A percentile compares a stretch with the other conserved stretches of the same genome.
Conservation (phyloP, 805 yeast genomes). For the Schizosaccharomyces pombe region DNA sequence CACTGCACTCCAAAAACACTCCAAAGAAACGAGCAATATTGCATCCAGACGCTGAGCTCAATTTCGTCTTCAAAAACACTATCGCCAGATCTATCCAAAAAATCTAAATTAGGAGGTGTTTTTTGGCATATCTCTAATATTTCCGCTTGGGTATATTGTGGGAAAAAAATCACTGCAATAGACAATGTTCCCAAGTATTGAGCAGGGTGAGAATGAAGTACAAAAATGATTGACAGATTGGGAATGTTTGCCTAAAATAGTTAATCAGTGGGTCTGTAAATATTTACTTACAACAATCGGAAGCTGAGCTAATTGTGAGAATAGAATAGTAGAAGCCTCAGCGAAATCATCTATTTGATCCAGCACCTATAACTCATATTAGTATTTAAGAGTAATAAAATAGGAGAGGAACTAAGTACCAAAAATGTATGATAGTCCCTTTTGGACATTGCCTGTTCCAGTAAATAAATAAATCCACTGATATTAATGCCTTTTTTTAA, state of each 20-base stretch:
- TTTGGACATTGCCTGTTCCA: neutral
- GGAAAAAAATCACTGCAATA: neutral
- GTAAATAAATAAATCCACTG: neutral
- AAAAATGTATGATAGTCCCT: neutral
- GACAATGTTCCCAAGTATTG: neutral
- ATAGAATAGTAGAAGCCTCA: neutral
- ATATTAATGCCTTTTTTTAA: neutral
- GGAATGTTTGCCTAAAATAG: neutral
- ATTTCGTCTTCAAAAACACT: neutral
- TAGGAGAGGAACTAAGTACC: neutral
- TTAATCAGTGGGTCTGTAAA: neutral
- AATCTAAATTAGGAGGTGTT: neutral
- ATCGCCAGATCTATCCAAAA: neutral
- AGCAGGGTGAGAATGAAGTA: neutral
- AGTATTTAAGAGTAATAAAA: neutral
- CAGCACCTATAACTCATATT: neutral
- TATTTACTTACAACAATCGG: neutral
- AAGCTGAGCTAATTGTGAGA: neutral
- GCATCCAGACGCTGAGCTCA: constrained; percentile 1
- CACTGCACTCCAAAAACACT: neutral
- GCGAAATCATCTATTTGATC: neutral
- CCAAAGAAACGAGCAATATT: neutral
- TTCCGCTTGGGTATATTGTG: neutral
- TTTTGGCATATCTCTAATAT: neutral
- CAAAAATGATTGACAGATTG: neutral